These are phyloP conservation scores for Pythium periplocum DNA, from an alignment of 352 stramenopile genomes.

Conservation along the genomic window DNA sequence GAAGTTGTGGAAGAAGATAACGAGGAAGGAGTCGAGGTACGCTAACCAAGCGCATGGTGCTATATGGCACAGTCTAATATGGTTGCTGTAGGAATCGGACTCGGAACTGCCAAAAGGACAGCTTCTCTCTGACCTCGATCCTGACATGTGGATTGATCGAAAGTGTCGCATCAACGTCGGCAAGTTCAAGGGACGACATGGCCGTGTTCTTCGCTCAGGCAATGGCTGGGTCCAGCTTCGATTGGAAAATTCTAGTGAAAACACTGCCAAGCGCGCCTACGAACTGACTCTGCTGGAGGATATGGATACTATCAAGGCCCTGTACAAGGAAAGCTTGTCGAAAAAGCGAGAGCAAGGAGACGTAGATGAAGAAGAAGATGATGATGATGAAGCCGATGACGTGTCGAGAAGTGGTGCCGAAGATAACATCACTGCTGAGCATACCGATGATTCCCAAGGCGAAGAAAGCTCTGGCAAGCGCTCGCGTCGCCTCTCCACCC, in stretches of 20 bases:
- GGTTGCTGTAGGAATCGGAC: conserved; percentile 8
- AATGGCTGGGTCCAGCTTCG: conserved; percentile 87
- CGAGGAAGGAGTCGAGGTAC: conserved; percentile 15
- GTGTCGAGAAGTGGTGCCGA: conserved; percentile 44
- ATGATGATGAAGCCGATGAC: conserved; percentile 54
- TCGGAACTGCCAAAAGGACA: conserved; percentile 40
- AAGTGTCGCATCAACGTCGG: conserved; percentile 84
- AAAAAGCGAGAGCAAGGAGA: conserved; percentile 42
- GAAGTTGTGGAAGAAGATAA: conserved; percentile 32
- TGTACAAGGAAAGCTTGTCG: conserved; percentile 62
- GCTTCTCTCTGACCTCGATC: conserved; percentile 72
- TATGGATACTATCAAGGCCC: conserved; percentile 73
- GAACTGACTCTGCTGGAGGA: conserved; percentile 82
- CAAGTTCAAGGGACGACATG: conserved; percentile 79
- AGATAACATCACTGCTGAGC: conserved; percentile 47
- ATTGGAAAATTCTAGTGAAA: conserved; percentile 78
- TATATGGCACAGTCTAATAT: too few species aligned
- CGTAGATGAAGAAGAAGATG: conserved; percentile 28
- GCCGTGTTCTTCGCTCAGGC: conserved; percentile 72
- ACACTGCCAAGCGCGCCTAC: conserved; percentile 84
- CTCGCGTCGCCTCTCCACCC: conserved; percentile 62
- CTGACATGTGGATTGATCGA: conserved; percentile 87
- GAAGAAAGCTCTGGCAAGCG: conserved; percentile 65
- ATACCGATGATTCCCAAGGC: conserved; percentile 74
- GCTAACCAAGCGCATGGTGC: conserved; percentile 6